Evolutionary conservation across 2,329 filamentous ascomycete genomes (phyloP), one percentile per base, ranked within the genome.

Genomic region (Diplocarpon mali): DNA sequence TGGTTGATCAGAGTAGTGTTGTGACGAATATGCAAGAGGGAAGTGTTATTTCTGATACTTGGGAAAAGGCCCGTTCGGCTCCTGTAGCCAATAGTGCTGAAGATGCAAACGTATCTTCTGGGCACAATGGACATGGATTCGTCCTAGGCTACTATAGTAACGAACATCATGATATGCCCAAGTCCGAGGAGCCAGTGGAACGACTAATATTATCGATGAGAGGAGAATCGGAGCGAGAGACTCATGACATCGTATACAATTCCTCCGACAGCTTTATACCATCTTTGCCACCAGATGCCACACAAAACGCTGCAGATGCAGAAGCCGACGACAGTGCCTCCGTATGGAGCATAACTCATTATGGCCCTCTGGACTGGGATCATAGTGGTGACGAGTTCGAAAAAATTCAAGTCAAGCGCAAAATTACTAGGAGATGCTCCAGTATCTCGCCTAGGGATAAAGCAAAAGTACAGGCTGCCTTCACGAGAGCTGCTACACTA

Each of bases 1-100:
- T 63, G 60, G 58, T 53, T 50, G 44, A 39, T 42, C n/a, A 37
- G 34, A 27, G 40, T 36, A 35, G 32, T 35, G 14, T 20, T 39
- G 15, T 29, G 38, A 28, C 31, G 20, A 28, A 41, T 31, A 31
- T 44, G 35, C 17, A 35, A 35, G 28, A 44, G 29, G 14, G n/a
- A 11, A 35, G 16, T 37, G 28, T 43, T 38, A 9, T 27, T n/a
- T 34, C 16, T 38, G 16, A 35, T 15, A 14, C 5, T 3, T 16
- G 15, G 15, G 34, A 15, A 14, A 14, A 35, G 13, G 15, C 34
- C 5, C 34, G 34, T 15, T 35, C 34, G 9, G 15, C 15, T 14
- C 16, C 34, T 35, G 9, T 35, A 5, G 15, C 30, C 11, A 16
- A 8, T 35, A 5, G 34, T 11, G 14, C 34, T 35, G 34, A 35